phyloP scores from a whole-genome alignment of 2,329 filamentous ascomycete genomes.

The Hypoxylon sp. region DNA sequence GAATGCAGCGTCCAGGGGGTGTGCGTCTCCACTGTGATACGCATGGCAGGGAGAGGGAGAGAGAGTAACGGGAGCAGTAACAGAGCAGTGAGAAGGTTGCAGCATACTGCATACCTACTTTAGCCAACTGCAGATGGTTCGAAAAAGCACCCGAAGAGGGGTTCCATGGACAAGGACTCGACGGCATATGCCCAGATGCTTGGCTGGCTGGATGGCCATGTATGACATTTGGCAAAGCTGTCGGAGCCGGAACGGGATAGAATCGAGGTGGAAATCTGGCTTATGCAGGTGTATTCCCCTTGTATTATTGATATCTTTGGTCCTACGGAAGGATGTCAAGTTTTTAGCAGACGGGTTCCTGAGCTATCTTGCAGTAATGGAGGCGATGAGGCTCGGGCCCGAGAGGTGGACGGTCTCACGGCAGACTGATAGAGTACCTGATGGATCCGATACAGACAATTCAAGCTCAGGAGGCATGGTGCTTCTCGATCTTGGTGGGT shows the following conservation, averaged over 20 bases:
- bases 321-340: conserved; percentile 12
- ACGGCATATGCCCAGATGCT: conserved; percentile 12
- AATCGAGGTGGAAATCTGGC: conserved; percentile 22
- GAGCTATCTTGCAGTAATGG: conserved; percentile 41
- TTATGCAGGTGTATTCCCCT: conserved; percentile 38
- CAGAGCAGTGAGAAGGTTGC: conserved; percentile 16
- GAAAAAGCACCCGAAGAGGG: conserved; percentile 39
- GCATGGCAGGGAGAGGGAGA: conserved; percentile 5
- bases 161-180: conserved; percentile 34
- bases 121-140: conserved; percentile 25
- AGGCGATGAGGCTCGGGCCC: conserved; percentile 41
- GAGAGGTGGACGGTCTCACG: conserved; percentile 33
- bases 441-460: conserved; percentile 32
- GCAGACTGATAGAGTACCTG: conserved; percentile 19
- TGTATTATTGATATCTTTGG: conserved; percentile 22
- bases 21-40: conserved; percentile 3
- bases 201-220: conserved; percentile 29
- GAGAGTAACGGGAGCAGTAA: conserved; percentile 12
- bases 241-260: conserved; percentile 33
- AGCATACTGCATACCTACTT: conserved; percentile 21
- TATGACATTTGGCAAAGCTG: conserved; percentile 22
- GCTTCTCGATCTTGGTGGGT: conserved; percentile 18
- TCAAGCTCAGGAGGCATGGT: conserved; percentile 26
- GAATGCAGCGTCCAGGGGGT: neutral
- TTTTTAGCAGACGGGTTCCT: conserved; percentile 36